Evolutionary conservation across 352 stramenopile genomes (phyloP).

Genomic region (Phytophthora melonis): DNA sequence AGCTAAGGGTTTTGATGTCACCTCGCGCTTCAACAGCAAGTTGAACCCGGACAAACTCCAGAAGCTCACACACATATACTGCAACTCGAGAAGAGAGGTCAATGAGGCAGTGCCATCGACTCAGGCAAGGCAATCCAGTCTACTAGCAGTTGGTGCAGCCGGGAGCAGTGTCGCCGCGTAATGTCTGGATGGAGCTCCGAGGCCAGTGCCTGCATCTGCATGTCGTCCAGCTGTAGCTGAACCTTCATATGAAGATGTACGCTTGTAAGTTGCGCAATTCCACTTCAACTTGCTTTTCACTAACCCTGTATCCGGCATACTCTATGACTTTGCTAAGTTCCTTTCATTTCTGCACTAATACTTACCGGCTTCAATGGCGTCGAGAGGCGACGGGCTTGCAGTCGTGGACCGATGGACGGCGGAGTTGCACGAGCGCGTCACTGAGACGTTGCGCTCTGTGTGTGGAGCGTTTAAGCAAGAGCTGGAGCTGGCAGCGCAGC

Average conservation of each 20-base stretch:
- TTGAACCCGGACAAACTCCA: constrained; percentile 55
- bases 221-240: constrained; percentile 7
- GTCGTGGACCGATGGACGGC: constrained; percentile 8
- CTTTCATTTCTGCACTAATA: background rate
- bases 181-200: constrained; percentile 69
- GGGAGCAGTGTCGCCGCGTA: constrained; percentile 52
- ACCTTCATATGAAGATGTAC: background rate
- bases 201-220: constrained; percentile 65
- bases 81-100: constrained; percentile 51
- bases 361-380: background rate
- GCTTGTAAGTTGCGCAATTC: background rate
- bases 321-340: background rate
- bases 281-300: background rate
- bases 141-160: constrained; percentile 66
- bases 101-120: constrained; percentile 4
- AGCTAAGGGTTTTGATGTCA: constrained; percentile 37
- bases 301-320: background rate
- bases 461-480: constrained; percentile 16
- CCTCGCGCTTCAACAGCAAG: constrained; percentile 54
- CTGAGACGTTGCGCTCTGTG: constrained; percentile 22
- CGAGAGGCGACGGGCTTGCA: constrained; percentile 4
- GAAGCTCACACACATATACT: constrained; percentile 71
- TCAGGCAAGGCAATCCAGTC: constrained; percentile 53
- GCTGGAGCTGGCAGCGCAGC: constrained; percentile 20
- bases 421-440: constrained; percentile 14